A percentile compares a stretch with the other conserved stretches of the same genome.
These are phyloP conservation scores for Cnidoscolus chayamansa DNA, from an alignment of 441 rosid genomes.

Conservation along the genomic window DNA sequence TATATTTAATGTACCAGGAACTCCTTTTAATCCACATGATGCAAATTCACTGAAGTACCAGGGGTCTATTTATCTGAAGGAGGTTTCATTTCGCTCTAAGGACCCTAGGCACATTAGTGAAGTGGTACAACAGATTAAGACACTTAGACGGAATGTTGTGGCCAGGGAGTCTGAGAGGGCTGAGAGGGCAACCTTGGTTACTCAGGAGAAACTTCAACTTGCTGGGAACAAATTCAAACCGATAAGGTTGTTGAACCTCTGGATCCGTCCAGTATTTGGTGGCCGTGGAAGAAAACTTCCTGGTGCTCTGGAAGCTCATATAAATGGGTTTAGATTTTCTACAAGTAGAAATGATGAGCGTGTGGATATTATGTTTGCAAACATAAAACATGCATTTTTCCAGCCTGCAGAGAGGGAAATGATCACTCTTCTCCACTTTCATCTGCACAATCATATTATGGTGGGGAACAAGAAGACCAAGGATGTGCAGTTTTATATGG, in stretches of 20 bases:
- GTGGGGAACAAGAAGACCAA: slow-evolving; percentile 84
- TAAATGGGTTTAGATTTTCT: slow-evolving; percentile 70
- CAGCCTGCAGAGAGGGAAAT: slow-evolving; percentile 94
- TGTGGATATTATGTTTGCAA: slow-evolving; percentile 68
- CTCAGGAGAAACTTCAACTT: slow-evolving; percentile 78
- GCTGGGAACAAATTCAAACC: slow-evolving; percentile 78
- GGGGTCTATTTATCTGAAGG: slow-evolving; percentile 53
- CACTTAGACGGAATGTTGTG: slow-evolving; percentile 64
- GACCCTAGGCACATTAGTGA: slow-evolving; percentile 63
- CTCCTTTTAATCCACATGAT: slow-evolving; percentile 57
- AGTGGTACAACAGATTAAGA: slow-evolving; percentile 55
- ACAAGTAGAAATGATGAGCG: slow-evolving; percentile 70
- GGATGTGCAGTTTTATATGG: slow-evolving; percentile 85
- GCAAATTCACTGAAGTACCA: slow-evolving; percentile 38
- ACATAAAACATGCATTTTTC: slow-evolving; percentile 82
- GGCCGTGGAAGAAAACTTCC: slow-evolving; percentile 84
- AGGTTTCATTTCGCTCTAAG: slow-evolving; percentile 63
- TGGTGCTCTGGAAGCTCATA: slow-evolving; percentile 77
- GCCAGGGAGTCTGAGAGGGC: slow-evolving; percentile 83
- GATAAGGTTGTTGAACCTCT: slow-evolving; percentile 61
- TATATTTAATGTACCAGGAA: slow-evolving; percentile 59
- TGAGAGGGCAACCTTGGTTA: slow-evolving; percentile 87
- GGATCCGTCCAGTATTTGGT: slow-evolving; percentile 79
- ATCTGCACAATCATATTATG: slow-evolving; percentile 87
- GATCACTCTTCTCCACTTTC: slow-evolving; percentile 81